Evolutionary conservation across 139 green algal genomes (phyloP), one percentile per base, ranked within the genome.

Genomic region (Picochlorum sp.): DNA sequence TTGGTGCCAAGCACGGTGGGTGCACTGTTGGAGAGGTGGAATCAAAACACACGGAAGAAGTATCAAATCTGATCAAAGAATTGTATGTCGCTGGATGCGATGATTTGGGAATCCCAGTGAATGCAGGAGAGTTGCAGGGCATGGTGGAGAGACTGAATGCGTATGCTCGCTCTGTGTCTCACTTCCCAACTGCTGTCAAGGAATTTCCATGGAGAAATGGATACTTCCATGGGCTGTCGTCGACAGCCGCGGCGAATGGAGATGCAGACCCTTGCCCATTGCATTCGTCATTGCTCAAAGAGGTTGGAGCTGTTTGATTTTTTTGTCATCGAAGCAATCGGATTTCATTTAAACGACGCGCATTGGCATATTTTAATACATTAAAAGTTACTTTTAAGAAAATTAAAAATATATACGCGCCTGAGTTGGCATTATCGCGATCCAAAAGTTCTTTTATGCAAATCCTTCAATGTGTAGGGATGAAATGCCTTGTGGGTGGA

Each of bases 191-290:
- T 9, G 94, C 94, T 6, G 80, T 99, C 23, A 99, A 99, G 72
- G 94, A 99, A 83, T 96, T 98, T 73, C 61, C 83, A 20, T 99
- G 92, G 94, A 76, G 94, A 47, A 99, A 99, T 70, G 94, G 94
- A 9, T 99, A 76, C 68, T 99, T 98, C 73, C 87, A 94, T 54
- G 61, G 60, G 15, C 69, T 97, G 16, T 83, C 65, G 24, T 44
- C 87, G 50, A 59, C 67, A 57, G 81, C 84, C 4, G 6, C 83
- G 9, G 65, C 60, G 1, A 71, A 57, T 8, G 88, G 88, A 5
- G 63, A 72, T 61, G 28, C 74, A n/a, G 94, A 99, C 66, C 92
- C 94, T 3, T 95, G 80, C 64, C 94, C 92, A 3, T 72, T 65
- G 28, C 94, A 99, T 77, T 93, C 90, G 0, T 70, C 72, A 1